Base-by-base conservation (phyloP, 1,284 basidiomycete species). In the Cutaneotrichosporon arboriforme region DNA sequence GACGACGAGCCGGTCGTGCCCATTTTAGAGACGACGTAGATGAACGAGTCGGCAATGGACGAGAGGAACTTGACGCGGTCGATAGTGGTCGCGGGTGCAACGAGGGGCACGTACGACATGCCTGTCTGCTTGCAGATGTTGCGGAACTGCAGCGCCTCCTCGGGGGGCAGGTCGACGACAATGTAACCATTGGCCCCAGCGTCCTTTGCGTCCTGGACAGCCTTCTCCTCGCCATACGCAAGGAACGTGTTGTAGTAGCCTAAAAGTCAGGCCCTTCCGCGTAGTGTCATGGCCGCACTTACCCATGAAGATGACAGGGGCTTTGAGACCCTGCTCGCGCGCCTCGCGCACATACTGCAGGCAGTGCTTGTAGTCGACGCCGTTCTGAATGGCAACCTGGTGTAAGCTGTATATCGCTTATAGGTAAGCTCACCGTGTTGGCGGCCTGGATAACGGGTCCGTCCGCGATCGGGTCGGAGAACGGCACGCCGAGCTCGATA, bases 11-110 rank as follows among this genome's bases (percentile, higher is more conserved):
- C 96, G 1, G 94, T 98, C 1, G 90, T 94, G 23, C 94, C 94
- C 92, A 98, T 97, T 89, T 89, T 90, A 35, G 89, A 92, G 10
- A 96, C 90, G 50, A 98, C 85, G 73, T 99, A 99, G 65, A 99
- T 91, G 79, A 98, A 98, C 4, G 88, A 86, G 74, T 98, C 94
- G 20, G 96, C 93, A 60, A 97, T 94, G 8, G 85, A 84, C 5
- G 89, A 79, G 33, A 99, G 81, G 77, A 96, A 94, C 68, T 88
- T 85, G 70, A 98, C 89, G 37, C 96, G 87, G 53, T 83, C 79
- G 43, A 87, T 78, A 17, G 87, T 86, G 1, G 96, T 98, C 1
- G 91, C 94, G 4, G 96, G 96, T 1, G 94, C 93, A 62, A 99
- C 87, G 35, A 99, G 78, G 4, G 96, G 96, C 12, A 99, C 85